phyloP scores from a whole-genome alignment of 1,284 basidiomycete genomes.

The Rhizopogon hawkerae region DNA sequence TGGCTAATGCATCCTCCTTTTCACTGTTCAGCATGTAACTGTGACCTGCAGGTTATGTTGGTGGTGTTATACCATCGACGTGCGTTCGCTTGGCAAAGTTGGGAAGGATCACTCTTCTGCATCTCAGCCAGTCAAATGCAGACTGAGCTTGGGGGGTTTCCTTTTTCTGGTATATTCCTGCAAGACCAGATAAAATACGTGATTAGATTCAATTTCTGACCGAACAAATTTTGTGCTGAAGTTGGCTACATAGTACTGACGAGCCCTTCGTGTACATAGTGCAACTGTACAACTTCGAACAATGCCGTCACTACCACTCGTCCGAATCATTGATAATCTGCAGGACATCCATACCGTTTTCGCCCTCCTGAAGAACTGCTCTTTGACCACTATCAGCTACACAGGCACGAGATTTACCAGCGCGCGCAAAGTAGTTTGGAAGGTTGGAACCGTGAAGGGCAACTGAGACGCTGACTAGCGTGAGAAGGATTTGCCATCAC shows the following conservation, averaged over 20 bases:
- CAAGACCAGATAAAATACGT: too few relatives aligned
- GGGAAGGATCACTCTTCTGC: neutral
- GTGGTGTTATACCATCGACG: neutral
- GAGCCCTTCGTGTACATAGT: neutral
- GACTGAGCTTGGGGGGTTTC: neutral
- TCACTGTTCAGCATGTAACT: neutral
- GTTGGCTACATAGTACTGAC: neutral
- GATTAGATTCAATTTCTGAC: too few relatives aligned
- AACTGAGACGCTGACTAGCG: conserved; percentile 17
- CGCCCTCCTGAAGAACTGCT: neutral
- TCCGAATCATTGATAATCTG: neutral
- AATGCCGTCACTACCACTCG: neutral
- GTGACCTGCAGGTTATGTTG: neutral
- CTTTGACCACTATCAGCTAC: neutral
- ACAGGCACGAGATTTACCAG: neutral
- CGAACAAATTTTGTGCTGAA: too few relatives aligned
- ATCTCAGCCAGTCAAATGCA: neutral
- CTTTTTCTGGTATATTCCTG: neutral
- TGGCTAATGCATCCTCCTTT: neutral
- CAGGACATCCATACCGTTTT: neutral
- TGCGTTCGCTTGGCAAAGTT: too few relatives aligned
- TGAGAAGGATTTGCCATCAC: conserved; percentile 16
- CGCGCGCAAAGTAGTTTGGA: conserved; percentile 16
- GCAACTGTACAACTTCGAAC: neutral
- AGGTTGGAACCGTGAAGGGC: conserved; percentile 22